Conservation (phyloP, 257 asterid species). For the Phtheirospermum japonicum region DNA sequence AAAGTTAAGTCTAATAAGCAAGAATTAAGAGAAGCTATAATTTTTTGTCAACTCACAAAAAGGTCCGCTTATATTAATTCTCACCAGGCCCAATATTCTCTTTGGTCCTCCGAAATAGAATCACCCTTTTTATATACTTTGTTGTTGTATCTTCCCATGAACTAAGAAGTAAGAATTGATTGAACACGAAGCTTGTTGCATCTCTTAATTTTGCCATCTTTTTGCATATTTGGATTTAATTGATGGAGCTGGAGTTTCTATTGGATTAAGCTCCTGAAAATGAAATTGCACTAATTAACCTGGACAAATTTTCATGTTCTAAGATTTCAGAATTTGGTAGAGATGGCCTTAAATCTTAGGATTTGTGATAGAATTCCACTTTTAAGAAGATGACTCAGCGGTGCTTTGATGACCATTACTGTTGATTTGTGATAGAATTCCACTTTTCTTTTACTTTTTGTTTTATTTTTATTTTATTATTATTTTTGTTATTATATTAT, state of each 20-base stretch:
- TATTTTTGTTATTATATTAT: too few species aligned
- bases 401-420: not conserved
- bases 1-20: too few species aligned
- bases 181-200: not conserved
- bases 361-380: slow-evolving; percentile 4
- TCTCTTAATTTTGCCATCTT: not conserved
- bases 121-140: not conserved
- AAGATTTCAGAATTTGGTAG: not conserved
- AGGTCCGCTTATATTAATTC: not conserved
- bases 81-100: not conserved
- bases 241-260: slow-evolving; percentile 4
- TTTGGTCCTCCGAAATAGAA: not conserved
- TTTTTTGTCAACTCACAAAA: too few species aligned
- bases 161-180: not conserved
- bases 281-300: slow-evolving; percentile 7
- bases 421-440: too few species aligned
- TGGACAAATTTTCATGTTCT: not conserved
- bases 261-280: not conserved
- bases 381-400: slow-evolving; percentile 2
- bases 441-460: too few species aligned
- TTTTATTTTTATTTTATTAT: too few species aligned
- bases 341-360: not conserved
- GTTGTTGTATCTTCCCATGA: not conserved
- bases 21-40: too few species aligned
- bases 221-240: not conserved